Evolutionary conservation across 2,329 filamentous ascomycete species (phyloP).

Genomic region (Penicillium fuscoglaucum): DNA sequence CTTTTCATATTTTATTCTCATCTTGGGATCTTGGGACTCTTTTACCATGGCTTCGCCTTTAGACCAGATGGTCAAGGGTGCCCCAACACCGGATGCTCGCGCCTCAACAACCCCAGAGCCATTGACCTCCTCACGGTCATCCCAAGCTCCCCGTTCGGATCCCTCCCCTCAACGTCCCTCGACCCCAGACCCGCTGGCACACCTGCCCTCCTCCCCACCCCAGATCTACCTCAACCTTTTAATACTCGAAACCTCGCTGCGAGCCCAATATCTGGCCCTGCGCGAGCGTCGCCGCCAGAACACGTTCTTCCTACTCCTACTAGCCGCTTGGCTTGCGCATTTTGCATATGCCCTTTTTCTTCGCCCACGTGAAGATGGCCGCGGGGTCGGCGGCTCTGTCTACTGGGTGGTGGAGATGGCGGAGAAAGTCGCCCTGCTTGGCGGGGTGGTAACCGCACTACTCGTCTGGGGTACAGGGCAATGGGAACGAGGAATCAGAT

Average conservation of each 20-base stretch:
- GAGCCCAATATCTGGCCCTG: constrained; percentile 87
- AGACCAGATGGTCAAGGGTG: constrained; percentile 91
- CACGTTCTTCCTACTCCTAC: constrained; percentile 81
- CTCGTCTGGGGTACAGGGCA: constrained; percentile 94
- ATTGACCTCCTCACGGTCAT: constrained; percentile 17
- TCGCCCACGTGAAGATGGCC: constrained; percentile 92
- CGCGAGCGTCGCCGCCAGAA: constrained; percentile 86
- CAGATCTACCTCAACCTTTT: constrained; percentile 98
- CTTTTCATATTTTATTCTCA: not conserved
- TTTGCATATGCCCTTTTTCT: constrained; percentile 92
- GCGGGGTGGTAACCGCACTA: constrained; percentile 80
- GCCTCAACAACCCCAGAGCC: constrained; percentile 29
- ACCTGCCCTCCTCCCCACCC: constrained; percentile 83
- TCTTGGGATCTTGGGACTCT: not conserved
- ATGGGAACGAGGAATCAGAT: constrained; percentile 92
- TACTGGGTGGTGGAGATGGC: constrained; percentile 94
- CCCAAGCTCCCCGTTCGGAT: constrained; percentile 27
- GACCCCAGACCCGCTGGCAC: constrained; percentile 69
- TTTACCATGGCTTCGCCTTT: constrained; percentile 63
- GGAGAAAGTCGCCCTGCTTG: constrained; percentile 89
- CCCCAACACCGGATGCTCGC: constrained; percentile 57
- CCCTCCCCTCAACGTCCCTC: constrained; percentile 48
- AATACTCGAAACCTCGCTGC: constrained; percentile 90
- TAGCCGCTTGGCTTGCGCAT: constrained; percentile 76
- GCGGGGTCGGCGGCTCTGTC: constrained; percentile 84